These are phyloP conservation scores for Chytriomyces confervae DNA, from an alignment of 192 early-diverging fungal species.

Conservation along the genomic window DNA sequence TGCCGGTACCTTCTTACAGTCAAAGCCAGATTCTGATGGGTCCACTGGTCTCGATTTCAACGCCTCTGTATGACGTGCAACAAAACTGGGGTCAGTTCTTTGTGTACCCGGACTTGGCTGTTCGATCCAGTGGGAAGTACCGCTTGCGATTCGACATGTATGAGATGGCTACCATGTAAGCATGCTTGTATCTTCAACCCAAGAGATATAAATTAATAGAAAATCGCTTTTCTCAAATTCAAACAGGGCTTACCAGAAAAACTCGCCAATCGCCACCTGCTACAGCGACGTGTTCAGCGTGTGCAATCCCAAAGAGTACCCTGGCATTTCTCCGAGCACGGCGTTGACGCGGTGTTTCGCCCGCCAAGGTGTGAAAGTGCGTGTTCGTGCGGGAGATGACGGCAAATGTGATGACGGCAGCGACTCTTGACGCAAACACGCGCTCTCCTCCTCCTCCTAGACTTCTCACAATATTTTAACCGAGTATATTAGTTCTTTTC, in stretches of 20 bases:
- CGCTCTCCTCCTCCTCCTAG: neutral
- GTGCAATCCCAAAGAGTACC: slow-evolving; percentile 49
- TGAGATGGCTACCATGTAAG: slow-evolving; percentile 28
- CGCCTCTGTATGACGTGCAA: slow-evolving; percentile 36
- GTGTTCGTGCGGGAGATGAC: slow-evolving; percentile 31
- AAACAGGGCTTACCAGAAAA: slow-evolving; percentile 22
- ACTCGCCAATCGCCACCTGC: slow-evolving; percentile 18
- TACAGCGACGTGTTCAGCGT: slow-evolving; percentile 42
- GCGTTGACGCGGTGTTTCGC: slow-evolving; percentile 49
- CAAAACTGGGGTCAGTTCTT: slow-evolving; percentile 42
- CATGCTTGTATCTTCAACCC: neutral
- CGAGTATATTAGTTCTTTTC: neutral
- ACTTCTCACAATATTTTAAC: neutral
- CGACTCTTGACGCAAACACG: too few species aligned
- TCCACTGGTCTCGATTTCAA: slow-evolving; percentile 37
- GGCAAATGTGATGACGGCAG: slow-evolving; percentile 2
- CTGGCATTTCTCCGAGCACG: slow-evolving; percentile 51
- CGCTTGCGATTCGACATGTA: slow-evolving; percentile 48
- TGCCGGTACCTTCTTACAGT: neutral
- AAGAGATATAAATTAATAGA: too few species aligned
- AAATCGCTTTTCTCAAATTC: neutral
- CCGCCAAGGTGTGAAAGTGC: slow-evolving; percentile 48
- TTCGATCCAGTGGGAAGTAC: slow-evolving; percentile 41
- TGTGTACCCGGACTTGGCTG: slow-evolving; percentile 44
- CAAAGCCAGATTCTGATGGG: slow-evolving; percentile 44